Evolutionary conservation across 148 eudicot species (phyloP).

Genomic region (Talinum fruticosum): DNA sequence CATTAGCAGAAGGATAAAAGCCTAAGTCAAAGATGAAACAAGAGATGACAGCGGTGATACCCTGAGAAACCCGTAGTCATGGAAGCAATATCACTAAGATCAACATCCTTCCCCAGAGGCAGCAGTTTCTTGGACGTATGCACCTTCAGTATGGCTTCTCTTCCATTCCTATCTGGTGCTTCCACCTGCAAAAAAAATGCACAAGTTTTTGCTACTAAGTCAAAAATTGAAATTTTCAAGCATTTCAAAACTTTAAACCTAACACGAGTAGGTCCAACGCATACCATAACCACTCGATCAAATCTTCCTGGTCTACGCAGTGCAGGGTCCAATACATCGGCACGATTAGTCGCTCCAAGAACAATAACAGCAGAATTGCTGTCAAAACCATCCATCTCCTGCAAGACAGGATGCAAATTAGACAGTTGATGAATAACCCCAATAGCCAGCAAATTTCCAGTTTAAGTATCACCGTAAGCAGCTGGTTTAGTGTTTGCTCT

Average conservation of each 20-base stretch:
- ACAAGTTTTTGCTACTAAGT: neutral
- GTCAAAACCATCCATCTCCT: constrained; percentile 99
- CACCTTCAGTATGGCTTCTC: constrained; percentile 83
- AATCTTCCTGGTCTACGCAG: constrained; percentile 97
- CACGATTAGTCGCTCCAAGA: constrained; percentile 94
- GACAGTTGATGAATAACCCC: neutral
- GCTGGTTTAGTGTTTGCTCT: constrained; percentile 91
- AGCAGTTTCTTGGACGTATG: constrained; percentile 88
- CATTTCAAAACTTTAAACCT: neutral
- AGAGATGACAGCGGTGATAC: constrained; percentile 35
- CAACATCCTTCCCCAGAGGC: constrained; percentile 74
- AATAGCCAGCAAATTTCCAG: neutral
- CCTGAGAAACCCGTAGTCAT: constrained; percentile 99
- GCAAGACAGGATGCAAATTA: constrained; percentile 27
- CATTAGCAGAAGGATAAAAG: constrained; percentile 19
- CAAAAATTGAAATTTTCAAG: neutral
- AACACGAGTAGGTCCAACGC: constrained; percentile 11
- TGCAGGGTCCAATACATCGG: constrained; percentile 95
- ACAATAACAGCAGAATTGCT: constrained; percentile 96
- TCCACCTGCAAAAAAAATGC: constrained; percentile 56
- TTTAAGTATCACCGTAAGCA: constrained; percentile 62
- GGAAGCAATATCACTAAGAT: constrained; percentile 67
- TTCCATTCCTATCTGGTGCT: constrained; percentile 89
- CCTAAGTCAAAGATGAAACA: constrained; percentile 7
- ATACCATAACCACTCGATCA: constrained; percentile 86